These are phyloP conservation scores for Notholithocarpus densiflorus DNA, from an alignment of 306 rosid genomes.

Conservation along the genomic window DNA sequence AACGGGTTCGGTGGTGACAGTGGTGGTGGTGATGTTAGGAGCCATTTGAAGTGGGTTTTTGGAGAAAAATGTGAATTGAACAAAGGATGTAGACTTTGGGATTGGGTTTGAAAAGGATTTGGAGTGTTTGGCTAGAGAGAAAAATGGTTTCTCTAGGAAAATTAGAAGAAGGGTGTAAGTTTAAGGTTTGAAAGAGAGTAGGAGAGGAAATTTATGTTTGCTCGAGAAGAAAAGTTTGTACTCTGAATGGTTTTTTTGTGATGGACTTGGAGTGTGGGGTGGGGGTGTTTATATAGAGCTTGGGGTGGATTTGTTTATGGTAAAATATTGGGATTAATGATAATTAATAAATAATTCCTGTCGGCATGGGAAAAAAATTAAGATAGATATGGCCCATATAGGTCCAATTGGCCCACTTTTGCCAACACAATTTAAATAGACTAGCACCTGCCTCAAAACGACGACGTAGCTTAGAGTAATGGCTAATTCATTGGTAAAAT, in stretches of 20 bases:
- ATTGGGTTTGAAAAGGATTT: neutral
- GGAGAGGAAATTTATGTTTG: neutral
- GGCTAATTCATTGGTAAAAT: neutral
- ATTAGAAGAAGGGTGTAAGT: neutral
- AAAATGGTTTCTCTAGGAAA: neutral
- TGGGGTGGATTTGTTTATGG: neutral
- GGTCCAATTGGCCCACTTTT: neutral
- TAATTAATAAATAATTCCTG: neutral
- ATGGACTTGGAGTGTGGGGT: neutral
- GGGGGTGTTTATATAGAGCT: neutral
- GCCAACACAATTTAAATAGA: neutral
- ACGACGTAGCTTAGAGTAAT: neutral
- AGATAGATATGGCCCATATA: neutral
- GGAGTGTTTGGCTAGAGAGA: neutral
- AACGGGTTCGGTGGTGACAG: neutral
- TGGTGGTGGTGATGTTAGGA: slow-evolving; percentile 32
- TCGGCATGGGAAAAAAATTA: neutral
- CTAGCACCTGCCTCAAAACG: neutral
- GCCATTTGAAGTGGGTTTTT: slow-evolving; percentile 36
- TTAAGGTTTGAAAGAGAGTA: neutral
- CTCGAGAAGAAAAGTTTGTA: neutral
- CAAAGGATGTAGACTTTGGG: neutral
- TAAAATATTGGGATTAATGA: neutral
- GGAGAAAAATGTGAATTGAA: neutral
- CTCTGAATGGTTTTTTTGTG: neutral